Evolutionary conservation across 306 rosid genomes (phyloP).

Genomic region (Alnus glutinosa): DNA sequence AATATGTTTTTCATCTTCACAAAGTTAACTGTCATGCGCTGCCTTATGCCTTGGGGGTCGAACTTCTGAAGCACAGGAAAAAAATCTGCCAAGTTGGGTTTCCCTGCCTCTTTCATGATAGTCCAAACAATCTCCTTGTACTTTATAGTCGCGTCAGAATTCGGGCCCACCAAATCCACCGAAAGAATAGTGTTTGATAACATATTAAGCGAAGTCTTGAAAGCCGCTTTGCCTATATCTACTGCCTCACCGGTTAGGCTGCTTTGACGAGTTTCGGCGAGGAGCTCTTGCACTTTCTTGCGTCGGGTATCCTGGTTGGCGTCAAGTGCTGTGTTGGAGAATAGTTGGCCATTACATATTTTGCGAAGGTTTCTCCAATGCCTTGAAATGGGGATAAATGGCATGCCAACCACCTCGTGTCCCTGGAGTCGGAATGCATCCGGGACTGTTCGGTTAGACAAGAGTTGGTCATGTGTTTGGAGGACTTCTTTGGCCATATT

Average conservation of each 20-base stretch:
- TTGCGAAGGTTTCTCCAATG: constrained; percentile 48
- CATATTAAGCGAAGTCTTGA: constrained; percentile 37
- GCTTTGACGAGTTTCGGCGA: constrained; percentile 7
- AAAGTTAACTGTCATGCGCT: not conserved
- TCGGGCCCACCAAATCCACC: constrained; percentile 11
- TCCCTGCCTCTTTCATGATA: constrained; percentile 35
- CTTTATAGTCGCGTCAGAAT: constrained; percentile 25
- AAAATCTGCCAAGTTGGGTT: constrained; percentile 46
- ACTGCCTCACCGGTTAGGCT: constrained; percentile 26
- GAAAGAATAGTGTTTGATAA: constrained; percentile 28
- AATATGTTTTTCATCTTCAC: constrained; percentile 22
- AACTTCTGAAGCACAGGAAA: constrained; percentile 38
- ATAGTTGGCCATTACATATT: constrained; percentile 32
- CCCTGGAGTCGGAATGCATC: constrained; percentile 21
- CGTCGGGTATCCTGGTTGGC: constrained; percentile 15
- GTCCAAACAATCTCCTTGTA: constrained; percentile 30
- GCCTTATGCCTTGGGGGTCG: constrained; percentile 44
- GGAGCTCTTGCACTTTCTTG: constrained; percentile 32
- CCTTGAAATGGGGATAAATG: constrained; percentile 36
- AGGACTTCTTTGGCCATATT: constrained; percentile 42
- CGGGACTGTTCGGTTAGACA: constrained; percentile 39
- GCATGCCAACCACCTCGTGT: constrained; percentile 30
- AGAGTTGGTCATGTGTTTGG: constrained; percentile 43
- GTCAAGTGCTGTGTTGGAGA: constrained; percentile 44
- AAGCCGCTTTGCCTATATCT: constrained; percentile 47